A percentile compares a stretch with the other conserved stretches of the same genome.
phyloP scores from a whole-genome alignment of 2,329 filamentous ascomycete genomes.

The Aspergillus latus region DNA sequence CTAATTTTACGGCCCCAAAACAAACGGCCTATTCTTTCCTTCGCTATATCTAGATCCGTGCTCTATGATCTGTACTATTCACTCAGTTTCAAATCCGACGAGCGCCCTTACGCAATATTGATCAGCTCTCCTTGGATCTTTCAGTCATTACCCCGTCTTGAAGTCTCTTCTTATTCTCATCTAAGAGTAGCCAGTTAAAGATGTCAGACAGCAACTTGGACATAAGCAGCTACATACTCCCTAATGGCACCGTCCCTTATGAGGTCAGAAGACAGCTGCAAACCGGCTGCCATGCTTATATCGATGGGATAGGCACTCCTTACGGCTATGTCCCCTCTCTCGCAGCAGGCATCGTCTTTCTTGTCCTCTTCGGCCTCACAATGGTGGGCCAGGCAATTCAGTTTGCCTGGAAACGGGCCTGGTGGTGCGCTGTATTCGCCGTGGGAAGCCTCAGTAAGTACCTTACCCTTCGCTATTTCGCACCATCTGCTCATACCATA shows the following conservation, averaged over 20 bases:
- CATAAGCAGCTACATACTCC: background rate
- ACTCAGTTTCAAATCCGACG: background rate
- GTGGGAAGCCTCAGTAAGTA: slow-evolving; percentile 38
- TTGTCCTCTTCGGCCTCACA: slow-evolving; percentile 36
- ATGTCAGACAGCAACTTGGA: slow-evolving; percentile 6
- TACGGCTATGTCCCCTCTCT: slow-evolving; percentile 39
- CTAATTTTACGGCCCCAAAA: background rate
- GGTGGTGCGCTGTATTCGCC: slow-evolving; percentile 41
- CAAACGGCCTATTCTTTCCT: background rate
- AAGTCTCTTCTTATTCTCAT: background rate
- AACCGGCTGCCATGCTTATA: slow-evolving; percentile 27
- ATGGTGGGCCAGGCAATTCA: slow-evolving; percentile 38
- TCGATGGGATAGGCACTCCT: slow-evolving; percentile 26
- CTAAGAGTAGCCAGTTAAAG: background rate
- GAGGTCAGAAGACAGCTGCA: slow-evolving; percentile 16
- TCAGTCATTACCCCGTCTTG: background rate
- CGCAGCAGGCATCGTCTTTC: slow-evolving; percentile 36
- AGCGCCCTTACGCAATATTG: background rate
- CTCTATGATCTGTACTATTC: background rate
- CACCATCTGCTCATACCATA: background rate
- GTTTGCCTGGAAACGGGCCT: slow-evolving; percentile 37
- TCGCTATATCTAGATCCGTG: slow-evolving; percentile 2
- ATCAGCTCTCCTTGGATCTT: too few species aligned
- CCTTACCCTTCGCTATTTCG: background rate
- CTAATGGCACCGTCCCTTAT: slow-evolving; percentile 9